Base-by-base conservation (phyloP, 768 basidiomycete species). In the Rhizopogon sp. region DNA sequence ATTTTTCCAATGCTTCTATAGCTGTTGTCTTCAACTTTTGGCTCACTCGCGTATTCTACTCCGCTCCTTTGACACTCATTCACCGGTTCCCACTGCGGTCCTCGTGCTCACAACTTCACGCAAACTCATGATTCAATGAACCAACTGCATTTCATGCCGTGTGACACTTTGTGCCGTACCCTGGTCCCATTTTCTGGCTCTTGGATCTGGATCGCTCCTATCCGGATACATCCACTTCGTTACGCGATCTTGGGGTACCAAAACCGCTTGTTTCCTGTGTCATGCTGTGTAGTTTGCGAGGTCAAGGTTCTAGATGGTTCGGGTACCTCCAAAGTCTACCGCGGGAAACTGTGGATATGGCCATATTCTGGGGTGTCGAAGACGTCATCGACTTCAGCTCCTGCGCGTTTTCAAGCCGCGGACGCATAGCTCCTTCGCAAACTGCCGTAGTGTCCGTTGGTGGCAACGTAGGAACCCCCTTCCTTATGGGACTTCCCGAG, bases 281-380 rank as follows among this genome's bases (percentile, higher is more conserved):
- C 31, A 47, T 47, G 33, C 31, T 62, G 53, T 55, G 59, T 58
- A 88, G 87, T 54, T 63, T 83, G 46, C 71, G 66, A 52, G 80
- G 79, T 37, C 43, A 64, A 44, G 51, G 53, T 25, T 89, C 88
- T 8, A 72, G 72, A 42, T 90, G 87, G 85, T 74, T 68, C 59
- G 80, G 78, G 43, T 90, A 90, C 68, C 64, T 90, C 5, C 79
- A 85, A 59, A 82, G 83, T 10, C 72, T 90, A 6, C 83, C 87
- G n/a, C 56, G 63, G 42, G 65, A 67, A 41, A 63, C 65, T 5
- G 79, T 85, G 20, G 80, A 83, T 54, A 73, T 88, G 33, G 84
- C 85, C 35, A 56, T 84, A 17, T 81, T 88, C 59, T 89, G 88
- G 88, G 72, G 65, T 53, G 56, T 58, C 52, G 57, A 62, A 41